Conservation (phyloP, 495 filamentous ascomycete genomes). For the Trichoderma virens region DNA sequence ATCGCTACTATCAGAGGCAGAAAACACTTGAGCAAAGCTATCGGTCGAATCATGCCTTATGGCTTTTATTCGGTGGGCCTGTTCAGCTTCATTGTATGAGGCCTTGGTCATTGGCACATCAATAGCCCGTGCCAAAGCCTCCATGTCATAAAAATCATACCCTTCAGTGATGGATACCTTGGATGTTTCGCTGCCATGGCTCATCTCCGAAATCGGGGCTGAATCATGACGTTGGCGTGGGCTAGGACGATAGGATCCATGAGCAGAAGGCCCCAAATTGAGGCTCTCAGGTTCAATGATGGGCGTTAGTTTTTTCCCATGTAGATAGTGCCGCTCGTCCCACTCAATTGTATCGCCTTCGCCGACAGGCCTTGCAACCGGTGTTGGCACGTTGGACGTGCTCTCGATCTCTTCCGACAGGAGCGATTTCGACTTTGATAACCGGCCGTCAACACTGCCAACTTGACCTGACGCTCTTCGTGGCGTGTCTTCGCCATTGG, state of each 20-base stretch:
- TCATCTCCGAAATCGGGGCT: constrained; percentile 33
- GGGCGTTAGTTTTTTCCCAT: constrained; percentile 28
- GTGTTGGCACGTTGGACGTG: constrained; percentile 72
- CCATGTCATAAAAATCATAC: constrained; percentile 50
- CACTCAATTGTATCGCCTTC: constrained; percentile 31
- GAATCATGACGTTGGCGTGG: constrained; percentile 36
- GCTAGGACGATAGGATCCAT: constrained; percentile 17
- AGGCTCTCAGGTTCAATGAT: constrained; percentile 36
- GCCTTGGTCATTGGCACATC: constrained; percentile 28
- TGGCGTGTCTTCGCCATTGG: constrained; percentile 27
- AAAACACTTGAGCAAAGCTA: constrained; percentile 70
- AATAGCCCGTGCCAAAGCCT: constrained; percentile 36
- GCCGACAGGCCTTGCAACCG: constrained; percentile 55
- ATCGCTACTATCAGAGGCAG: constrained; percentile 58
- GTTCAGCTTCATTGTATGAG: constrained; percentile 12
- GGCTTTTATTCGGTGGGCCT: constrained; percentile 17
- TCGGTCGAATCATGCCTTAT: constrained; percentile 66
- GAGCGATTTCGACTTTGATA: constrained; percentile 24
- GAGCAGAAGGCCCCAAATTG: constrained; percentile 30
- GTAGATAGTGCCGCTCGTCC: constrained; percentile 14
- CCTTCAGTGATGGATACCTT: constrained; percentile 42
- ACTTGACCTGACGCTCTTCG: constrained; percentile 25
- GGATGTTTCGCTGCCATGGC: constrained; percentile 33
- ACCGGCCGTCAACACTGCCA: constrained; percentile 19
- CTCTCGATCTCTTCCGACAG: constrained; percentile 53